A percentile compares a stretch with the other conserved stretches of the same genome.
These are phyloP conservation scores for Passiflora organensis DNA, from an alignment of 345 rosid genomes.

Conservation along the genomic window DNA sequence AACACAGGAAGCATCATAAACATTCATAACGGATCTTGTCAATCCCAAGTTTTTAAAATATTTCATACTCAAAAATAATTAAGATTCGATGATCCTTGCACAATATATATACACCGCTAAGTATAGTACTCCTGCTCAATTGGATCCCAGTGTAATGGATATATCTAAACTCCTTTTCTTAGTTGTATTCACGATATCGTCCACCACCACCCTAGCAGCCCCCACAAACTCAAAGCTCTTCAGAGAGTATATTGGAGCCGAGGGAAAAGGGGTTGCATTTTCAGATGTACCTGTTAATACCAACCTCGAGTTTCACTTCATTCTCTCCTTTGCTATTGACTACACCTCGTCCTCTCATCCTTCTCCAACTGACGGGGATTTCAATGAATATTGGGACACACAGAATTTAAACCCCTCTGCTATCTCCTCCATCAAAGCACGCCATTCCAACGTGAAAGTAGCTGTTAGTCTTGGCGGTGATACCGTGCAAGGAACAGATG, in stretches of 20 bases:
- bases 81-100: no score
- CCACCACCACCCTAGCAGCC: not conserved
- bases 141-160: no score
- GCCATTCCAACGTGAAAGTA: constrained; percentile 37
- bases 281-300: constrained; percentile 6
- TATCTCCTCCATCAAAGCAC: constrained; percentile 36
- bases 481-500: constrained; percentile 4
- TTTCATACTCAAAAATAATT: no score
- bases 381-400: constrained; percentile 39
- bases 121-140: no score
- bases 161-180: no score
- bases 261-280: not conserved
- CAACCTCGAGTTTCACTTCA: constrained; percentile 8
- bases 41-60: no score
- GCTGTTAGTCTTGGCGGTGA: constrained; percentile 62
- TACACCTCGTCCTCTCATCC: constrained; percentile 28
- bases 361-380: constrained; percentile 45
- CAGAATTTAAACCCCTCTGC: constrained; percentile 29
- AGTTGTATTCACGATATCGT: no score
- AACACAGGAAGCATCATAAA: no score
- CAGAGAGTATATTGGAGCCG: constrained; percentile 11
- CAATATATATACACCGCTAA: no score
- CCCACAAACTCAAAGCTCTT: constrained; percentile 3
- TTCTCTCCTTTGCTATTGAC: constrained; percentile 11
- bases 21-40: no score